Conservation (phyloP, 179 eudicot species). For the Nepenthes alata region DNA sequence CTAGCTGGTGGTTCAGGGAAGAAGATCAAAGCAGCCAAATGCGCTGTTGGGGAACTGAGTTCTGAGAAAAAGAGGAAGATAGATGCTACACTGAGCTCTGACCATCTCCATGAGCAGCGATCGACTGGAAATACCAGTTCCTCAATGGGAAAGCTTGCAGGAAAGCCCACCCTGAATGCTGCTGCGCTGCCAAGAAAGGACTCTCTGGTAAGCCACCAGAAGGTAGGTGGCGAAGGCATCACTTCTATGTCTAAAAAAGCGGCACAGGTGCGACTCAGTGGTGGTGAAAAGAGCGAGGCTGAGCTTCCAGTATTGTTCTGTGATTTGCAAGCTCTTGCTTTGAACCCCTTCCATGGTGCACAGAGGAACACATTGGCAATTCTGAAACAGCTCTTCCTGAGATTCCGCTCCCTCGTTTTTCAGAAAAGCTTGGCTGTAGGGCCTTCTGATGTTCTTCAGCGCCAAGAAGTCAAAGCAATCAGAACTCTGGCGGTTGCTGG, state of each 20-base stretch:
- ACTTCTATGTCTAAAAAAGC: constrained; percentile 8
- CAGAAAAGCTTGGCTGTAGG: constrained; percentile 46
- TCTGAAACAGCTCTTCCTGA: constrained; percentile 36
- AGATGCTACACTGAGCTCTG: constrained; percentile 14
- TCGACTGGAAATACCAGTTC: constrained; percentile 11
- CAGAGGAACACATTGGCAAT: constrained; percentile 28
- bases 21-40: constrained; percentile 30
- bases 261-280: constrained; percentile 5
- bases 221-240: constrained; percentile 8
- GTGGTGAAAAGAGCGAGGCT: constrained; percentile 12
- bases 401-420: constrained; percentile 49
- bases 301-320: constrained; percentile 39
- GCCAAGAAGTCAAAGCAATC: constrained; percentile 19
- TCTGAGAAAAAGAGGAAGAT: constrained; percentile 21
- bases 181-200: constrained; percentile 14
- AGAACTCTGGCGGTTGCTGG: constrained; percentile 13
- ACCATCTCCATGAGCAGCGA: constrained; percentile 11
- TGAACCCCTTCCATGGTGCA: constrained; percentile 45
- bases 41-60: constrained; percentile 18
- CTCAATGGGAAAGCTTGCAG: constrained; percentile 10
- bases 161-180: constrained; percentile 8
- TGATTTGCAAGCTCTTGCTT: constrained; percentile 60
- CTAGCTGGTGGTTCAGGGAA: neutral
- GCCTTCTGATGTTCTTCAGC: constrained; percentile 32
- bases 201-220: constrained; percentile 10